These are phyloP conservation scores for Vitis rupestris DNA, from an alignment of 164 flowering plant species.

Conservation along the genomic window DNA sequence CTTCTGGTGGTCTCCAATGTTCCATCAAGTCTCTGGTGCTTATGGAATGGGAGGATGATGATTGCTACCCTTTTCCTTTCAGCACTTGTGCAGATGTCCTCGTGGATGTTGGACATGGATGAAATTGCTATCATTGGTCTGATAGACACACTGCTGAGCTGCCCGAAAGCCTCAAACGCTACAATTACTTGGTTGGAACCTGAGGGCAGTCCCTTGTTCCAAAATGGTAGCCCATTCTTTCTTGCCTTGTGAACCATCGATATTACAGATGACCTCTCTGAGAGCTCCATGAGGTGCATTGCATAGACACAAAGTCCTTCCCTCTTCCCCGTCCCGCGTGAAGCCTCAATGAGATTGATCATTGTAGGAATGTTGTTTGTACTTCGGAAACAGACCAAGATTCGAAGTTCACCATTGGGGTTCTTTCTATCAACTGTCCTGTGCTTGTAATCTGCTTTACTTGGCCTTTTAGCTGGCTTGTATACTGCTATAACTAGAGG, in stretches of 20 bases:
- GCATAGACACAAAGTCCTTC: conserved; percentile 51
- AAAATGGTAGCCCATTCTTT: conserved; percentile 51
- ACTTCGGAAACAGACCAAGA: conserved; percentile 59
- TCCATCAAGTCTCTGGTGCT: conserved; percentile 36
- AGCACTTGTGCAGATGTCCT: conserved; percentile 37
- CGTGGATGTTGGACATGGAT: conserved; percentile 30
- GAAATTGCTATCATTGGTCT: conserved; percentile 51
- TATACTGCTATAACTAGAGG: conserved; percentile 62
- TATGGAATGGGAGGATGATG: conserved; percentile 46
- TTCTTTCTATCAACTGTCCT: conserved; percentile 24
- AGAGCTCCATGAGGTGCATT: conserved; percentile 78
- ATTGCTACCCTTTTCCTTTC: conserved; percentile 34
- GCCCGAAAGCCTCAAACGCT: conserved; percentile 44
- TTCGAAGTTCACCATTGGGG: conserved; percentile 29
- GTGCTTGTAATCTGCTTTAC: conserved; percentile 17
- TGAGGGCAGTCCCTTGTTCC: conserved; percentile 29
- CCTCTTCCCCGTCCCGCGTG: conserved; percentile 45
- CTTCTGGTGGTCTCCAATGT: conserved; percentile 27
- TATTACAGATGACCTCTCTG: conserved; percentile 57
- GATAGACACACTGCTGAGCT: conserved; percentile 33
- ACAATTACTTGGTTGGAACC: conserved; percentile 32
- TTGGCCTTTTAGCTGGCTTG: conserved; percentile 26
- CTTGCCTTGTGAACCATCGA: conserved; percentile 48
- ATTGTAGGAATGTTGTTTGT: conserved; percentile 45
- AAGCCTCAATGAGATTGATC: conserved; percentile 60